These are phyloP conservation scores for Phaseolus lunatus DNA, from an alignment of 306 rosid genomes.

Conservation along the genomic window DNA sequence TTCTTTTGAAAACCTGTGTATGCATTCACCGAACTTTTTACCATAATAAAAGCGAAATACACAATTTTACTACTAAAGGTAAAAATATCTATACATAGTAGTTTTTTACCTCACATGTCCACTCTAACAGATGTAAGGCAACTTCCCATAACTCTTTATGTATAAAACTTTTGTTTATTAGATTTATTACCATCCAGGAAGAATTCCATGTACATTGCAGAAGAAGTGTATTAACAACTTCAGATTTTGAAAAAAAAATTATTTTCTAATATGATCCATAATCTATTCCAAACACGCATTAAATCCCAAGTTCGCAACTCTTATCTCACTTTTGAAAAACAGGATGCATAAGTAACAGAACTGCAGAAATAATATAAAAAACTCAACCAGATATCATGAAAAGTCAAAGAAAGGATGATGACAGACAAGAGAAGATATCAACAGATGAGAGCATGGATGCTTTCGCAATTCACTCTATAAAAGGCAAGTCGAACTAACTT, in stretches of 20 bases:
- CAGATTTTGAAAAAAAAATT: not conserved
- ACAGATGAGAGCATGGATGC: not conserved
- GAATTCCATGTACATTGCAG: conserved; percentile 14
- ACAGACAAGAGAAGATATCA: conserved; percentile 6
- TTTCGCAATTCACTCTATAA: not conserved
- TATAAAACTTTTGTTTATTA: conserved; percentile 1
- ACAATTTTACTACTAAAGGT: not conserved
- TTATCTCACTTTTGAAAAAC: conserved; percentile 6
- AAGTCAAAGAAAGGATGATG: not conserved
- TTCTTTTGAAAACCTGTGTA: not conserved
- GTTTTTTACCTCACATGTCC: not conserved
- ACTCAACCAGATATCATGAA: not conserved
- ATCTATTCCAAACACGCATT: not conserved
- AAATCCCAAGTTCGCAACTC: conserved; percentile 27
- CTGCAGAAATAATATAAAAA: not conserved
- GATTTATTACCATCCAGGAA: not conserved
- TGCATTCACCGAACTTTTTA: conserved; percentile 16
- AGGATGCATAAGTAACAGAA: conserved; percentile 10
- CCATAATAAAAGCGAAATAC: conserved; percentile 5
- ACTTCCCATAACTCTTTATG: conserved; percentile 1
- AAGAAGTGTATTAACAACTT: not conserved
- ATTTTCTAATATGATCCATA: not conserved
- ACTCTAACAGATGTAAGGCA: not conserved
- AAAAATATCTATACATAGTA: not conserved
- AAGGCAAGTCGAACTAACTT: conserved; percentile 46